phyloP scores from a whole-genome alignment of 2,329 filamentous ascomycete genomes.

The Aspergillus fischeri region DNA sequence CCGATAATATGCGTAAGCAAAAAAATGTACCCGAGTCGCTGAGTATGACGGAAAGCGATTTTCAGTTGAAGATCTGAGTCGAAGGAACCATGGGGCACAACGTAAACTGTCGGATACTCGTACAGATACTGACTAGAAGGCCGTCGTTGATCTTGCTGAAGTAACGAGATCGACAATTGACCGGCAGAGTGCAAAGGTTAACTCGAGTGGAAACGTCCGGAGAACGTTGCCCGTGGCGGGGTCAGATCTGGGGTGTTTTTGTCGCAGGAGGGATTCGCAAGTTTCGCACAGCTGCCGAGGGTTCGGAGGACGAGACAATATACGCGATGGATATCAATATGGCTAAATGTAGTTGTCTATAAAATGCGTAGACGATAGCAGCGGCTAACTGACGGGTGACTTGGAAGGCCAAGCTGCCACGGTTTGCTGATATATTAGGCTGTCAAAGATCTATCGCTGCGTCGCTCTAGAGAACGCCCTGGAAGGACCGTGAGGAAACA shows the following conservation, averaged over 20 bases:
- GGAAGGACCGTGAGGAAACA: constrained; percentile 16
- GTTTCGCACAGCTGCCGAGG: constrained; percentile 10
- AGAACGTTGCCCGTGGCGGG: constrained; percentile 15
- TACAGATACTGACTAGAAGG: not conserved
- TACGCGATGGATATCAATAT: constrained; percentile 8
- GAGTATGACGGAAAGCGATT: constrained; percentile 6
- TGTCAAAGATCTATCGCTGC: constrained; percentile 13
- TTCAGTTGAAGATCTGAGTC: constrained; percentile 17
- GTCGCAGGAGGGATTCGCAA: constrained; percentile 17
- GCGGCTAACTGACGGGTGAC: not conserved
- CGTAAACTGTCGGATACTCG: not conserved
- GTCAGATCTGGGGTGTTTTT: constrained; percentile 9
- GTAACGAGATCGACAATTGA: not conserved
- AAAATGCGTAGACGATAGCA: constrained; percentile 9
- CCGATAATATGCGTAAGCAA: not conserved
- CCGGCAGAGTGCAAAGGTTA: not conserved
- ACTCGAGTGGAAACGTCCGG: not conserved
- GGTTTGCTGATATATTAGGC: constrained; percentile 14
- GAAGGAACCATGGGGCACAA: constrained; percentile 22
- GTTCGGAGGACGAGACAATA: constrained; percentile 4
- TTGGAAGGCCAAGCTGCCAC: constrained; percentile 7
- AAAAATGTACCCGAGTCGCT: constrained; percentile 4
- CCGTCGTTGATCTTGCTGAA: not conserved
- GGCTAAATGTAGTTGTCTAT: constrained; percentile 6
- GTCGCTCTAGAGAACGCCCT: constrained; percentile 12